Evolutionary conservation across 768 basidiomycete genomes (phyloP).

Genomic region (Trametes villosa): DNA sequence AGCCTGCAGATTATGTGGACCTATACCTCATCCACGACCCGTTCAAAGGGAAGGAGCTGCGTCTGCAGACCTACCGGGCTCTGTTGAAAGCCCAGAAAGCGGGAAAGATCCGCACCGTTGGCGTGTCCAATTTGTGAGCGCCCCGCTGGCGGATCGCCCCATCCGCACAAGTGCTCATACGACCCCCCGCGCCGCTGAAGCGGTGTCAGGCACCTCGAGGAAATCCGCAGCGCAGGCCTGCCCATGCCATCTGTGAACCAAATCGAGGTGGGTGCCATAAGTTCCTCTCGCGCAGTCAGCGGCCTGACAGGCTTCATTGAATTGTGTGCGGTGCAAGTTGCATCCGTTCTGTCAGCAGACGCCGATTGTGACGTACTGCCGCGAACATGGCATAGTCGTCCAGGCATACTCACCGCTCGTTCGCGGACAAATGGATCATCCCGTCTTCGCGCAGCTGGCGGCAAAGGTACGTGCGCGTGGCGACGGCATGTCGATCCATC

Average conservation of each 20-base stretch:
- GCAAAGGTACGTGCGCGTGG: conserved; percentile 39
- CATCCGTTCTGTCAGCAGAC: conserved; percentile 85
- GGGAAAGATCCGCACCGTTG: conserved; percentile 44
- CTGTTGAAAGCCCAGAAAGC: conserved; percentile 39
- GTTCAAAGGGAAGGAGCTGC: conserved; percentile 40
- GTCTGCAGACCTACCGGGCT: conserved; percentile 46
- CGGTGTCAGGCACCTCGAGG: conserved; percentile 73
- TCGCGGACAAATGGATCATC: conserved; percentile 50
- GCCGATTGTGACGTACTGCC: conserved; percentile 73
- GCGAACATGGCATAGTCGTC: conserved; percentile 41
- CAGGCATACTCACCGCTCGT: conserved; percentile 69
- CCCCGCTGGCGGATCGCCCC: background rate
- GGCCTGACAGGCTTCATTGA: background rate
- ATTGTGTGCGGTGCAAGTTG: conserved; percentile 49
- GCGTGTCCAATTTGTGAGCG: conserved; percentile 57
- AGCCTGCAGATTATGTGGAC: conserved; percentile 45
- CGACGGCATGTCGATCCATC: background rate
- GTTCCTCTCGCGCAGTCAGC: background rate
- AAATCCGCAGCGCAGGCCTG: conserved; percentile 64
- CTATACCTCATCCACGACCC: conserved; percentile 53
- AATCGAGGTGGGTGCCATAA: conserved; percentile 59
- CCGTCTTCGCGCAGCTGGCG: conserved; percentile 56
- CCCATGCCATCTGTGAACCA: conserved; percentile 79
- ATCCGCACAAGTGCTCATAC: background rate
- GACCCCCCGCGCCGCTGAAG: conserved; percentile 38